A percentile compares a stretch with the other conserved stretches of the same genome.
These are phyloP conservation scores for Choiromyces venosus DNA, from an alignment of 495 filamentous ascomycete species.

Conservation along the genomic window DNA sequence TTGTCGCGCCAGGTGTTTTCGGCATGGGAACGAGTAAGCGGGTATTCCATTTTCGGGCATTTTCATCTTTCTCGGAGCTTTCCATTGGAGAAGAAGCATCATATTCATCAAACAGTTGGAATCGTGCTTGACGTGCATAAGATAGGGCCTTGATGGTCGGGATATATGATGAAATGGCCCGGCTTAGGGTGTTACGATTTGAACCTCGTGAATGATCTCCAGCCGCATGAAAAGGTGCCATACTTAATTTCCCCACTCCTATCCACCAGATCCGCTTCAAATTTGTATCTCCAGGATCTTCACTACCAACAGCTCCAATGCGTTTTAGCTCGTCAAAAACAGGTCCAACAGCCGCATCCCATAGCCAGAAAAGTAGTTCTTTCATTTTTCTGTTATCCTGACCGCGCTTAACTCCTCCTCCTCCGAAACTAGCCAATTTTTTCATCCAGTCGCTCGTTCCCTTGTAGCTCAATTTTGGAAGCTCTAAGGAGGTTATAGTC, in stretches of 20 bases:
- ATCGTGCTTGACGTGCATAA: slow-evolving; percentile 11
- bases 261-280: slow-evolving; percentile 30
- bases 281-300: neutral
- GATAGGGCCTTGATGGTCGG: slow-evolving; percentile 31
- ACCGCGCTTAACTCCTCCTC: neutral
- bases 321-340: slow-evolving; percentile 10
- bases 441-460: neutral
- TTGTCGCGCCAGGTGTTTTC: too few relatives aligned
- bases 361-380: slow-evolving; percentile 17
- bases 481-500: too few relatives aligned
- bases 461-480: slow-evolving; percentile 1
- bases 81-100: too few relatives aligned
- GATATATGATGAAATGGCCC: slow-evolving; percentile 32
- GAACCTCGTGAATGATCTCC: slow-evolving; percentile 24
- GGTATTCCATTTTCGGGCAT: neutral
- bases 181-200: slow-evolving; percentile 16
- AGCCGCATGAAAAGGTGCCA: too few relatives aligned
- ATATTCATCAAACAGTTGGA: neutral
- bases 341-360: slow-evolving; percentile 20
- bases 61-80: too few relatives aligned
- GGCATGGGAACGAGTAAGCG: slow-evolving; percentile 24
- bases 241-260: too few relatives aligned
- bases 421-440: neutral
- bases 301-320: neutral
- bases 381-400: slow-evolving; percentile 13